Base-by-base conservation (phyloP, 2,329 filamentous ascomycete genomes). In the Ceratocystis papillata region DNA sequence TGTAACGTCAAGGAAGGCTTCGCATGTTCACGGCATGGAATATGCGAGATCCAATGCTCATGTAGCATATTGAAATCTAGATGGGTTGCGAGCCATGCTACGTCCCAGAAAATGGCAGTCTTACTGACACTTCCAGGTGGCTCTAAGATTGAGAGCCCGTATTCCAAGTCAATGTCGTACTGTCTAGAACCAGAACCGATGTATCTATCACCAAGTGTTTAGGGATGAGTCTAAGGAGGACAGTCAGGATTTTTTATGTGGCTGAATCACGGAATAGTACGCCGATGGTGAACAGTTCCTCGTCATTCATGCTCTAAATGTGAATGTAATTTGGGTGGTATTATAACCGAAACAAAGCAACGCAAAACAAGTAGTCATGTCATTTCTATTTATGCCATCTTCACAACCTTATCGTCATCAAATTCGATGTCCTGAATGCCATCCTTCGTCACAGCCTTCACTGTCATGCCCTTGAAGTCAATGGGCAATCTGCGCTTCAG, bases 381-480 rank as follows among this genome's bases (percentile, higher is more conserved):
- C 62, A 67, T 57, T 45, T 62, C 71, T 79, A 65, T 63, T 68
- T 74, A 87, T 72, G 84, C 81, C 71, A 79, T 77, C 76, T 82
- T 83, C 46, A 88, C 85, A 67, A 87, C 78, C 76, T 85, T 86
- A 78, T 88, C 87, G 74, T 96, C 90, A 74, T 93, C 88, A 75
- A 91, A 95, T 70, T 90, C 85, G 72, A 95, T 83, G 72, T 94
- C 90, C 71, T 84, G 80, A 69, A 99, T 87, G 10, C 95, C 94
- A 72, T 97, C 90, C 79, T 95, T 96, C 69, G 91, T 96, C 73
- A 99, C 86, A 45, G 91, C 88, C 82, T 97, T 97, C 72, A 99
- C 92, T 64, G 82, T 74, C 86, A 96, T 89, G 48, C 94, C 94
- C 83, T 99, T 99, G 84, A 97, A 99, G 76, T 99, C 94, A 74